phyloP scores from a whole-genome alignment of 2,329 filamentous ascomycete genomes.

The Botryosphaeria agaves region DNA sequence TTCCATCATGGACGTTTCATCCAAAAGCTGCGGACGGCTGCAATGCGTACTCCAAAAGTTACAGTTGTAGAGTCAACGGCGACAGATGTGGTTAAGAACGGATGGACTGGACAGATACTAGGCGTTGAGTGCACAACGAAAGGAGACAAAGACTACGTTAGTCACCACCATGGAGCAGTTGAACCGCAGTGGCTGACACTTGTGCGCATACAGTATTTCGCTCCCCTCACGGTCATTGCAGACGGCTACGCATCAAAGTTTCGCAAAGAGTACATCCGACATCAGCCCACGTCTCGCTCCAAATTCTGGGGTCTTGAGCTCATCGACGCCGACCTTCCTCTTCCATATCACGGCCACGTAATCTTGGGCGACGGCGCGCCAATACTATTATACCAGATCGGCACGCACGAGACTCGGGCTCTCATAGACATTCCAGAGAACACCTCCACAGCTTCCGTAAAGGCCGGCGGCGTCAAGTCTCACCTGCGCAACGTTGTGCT shows the following conservation, averaged over 20 bases:
- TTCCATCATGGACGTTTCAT: slow-evolving; percentile 97
- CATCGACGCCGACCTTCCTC: slow-evolving; percentile 67
- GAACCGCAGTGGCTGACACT: neutral
- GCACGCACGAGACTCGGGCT: slow-evolving; percentile 79
- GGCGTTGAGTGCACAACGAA: slow-evolving; percentile 65
- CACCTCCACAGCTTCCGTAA: slow-evolving; percentile 52
- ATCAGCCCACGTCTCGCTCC: slow-evolving; percentile 52
- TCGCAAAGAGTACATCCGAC: slow-evolving; percentile 57
- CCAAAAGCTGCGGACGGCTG: slow-evolving; percentile 58
- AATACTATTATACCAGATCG: slow-evolving; percentile 91
- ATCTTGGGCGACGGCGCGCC: slow-evolving; percentile 63
- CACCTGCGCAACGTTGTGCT: slow-evolving; percentile 70
- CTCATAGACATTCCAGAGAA: slow-evolving; percentile 76
- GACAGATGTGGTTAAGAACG: slow-evolving; percentile 53
- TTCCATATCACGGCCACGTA: slow-evolving; percentile 67
- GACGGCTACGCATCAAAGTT: slow-evolving; percentile 92
- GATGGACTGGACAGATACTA: slow-evolving; percentile 53
- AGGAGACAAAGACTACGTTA: slow-evolving; percentile 38
- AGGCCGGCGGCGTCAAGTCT: slow-evolving; percentile 65
- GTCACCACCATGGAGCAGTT: slow-evolving; percentile 4
- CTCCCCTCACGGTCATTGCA: slow-evolving; percentile 68
- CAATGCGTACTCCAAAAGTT: slow-evolving; percentile 61
- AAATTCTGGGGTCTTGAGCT: slow-evolving; percentile 93
- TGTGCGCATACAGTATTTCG: slow-evolving; percentile 66
- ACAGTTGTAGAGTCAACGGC: slow-evolving; percentile 84